Evolutionary conservation across 441 rosid species (phyloP).

Genomic region (Kokia cookei): DNA sequence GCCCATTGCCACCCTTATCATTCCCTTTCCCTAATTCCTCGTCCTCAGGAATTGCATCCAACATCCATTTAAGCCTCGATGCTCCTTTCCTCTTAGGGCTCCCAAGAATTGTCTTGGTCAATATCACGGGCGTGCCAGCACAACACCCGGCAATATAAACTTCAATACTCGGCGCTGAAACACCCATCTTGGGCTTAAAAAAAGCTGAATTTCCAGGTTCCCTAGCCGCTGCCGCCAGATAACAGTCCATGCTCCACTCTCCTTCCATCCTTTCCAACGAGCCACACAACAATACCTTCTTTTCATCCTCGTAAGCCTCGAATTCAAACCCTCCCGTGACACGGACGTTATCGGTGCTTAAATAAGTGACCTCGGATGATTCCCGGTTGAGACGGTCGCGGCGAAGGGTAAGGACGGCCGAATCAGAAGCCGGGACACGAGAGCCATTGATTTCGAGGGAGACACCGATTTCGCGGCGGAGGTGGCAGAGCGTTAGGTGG

Average conservation of each 20-base stretch:
- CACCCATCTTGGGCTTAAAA: conserved; percentile 52
- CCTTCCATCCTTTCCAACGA: conserved; percentile 69
- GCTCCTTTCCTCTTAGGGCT: conserved; percentile 58
- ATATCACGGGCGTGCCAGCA: conserved; percentile 75
- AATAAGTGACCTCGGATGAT: conserved; percentile 76
- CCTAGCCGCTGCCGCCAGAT: conserved; percentile 41
- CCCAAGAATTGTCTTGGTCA: conserved; percentile 72
- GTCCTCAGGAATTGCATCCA: conserved; percentile 86
- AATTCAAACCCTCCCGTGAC: conserved; percentile 72
- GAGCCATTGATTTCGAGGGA: conserved; percentile 79
- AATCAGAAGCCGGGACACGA: conserved; percentile 52
- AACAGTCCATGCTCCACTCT: conserved; percentile 72
- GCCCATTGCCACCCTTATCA: conserved; percentile 10
- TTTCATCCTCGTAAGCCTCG: conserved; percentile 59
- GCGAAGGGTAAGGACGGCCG: conserved; percentile 56
- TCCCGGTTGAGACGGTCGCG: conserved; percentile 73
- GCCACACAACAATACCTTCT: conserved; percentile 64
- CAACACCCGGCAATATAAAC: conserved; percentile 87
- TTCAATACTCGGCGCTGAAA: conserved; percentile 64
- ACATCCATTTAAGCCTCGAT: conserved; percentile 35
- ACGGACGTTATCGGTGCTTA: conserved; percentile 75
- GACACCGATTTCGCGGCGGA: conserved; percentile 60
- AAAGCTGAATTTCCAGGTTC: conserved; percentile 33
- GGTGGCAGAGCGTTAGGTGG: conserved; percentile 60
- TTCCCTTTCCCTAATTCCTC: conserved; percentile 60